Base-by-base conservation (phyloP, 2,329 filamentous ascomycete species). In the Onygenales sp. region DNA sequence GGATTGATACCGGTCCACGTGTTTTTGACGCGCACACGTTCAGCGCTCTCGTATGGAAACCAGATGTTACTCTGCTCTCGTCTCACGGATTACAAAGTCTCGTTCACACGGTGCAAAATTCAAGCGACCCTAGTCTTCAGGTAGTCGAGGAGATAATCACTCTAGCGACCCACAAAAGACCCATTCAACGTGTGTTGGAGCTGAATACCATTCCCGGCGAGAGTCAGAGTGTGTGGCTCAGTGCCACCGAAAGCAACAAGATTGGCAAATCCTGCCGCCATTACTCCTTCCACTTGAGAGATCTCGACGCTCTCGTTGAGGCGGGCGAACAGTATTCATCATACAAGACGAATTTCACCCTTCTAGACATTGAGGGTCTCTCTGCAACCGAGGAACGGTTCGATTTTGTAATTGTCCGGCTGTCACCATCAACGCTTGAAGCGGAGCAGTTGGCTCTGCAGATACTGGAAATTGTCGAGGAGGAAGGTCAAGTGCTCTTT, bases 401-500 rank as follows among this genome's bases (percentile, higher is more conserved):
- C 13, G 36, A 39, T n/a, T 39, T 39, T 3, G 36, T 39, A n/a
- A 39, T 39, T n/a, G 13, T 39, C 13, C 36, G 36, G 9, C 1
- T 39, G 36, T 39, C 36, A 39, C 36, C 36, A 3, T 10, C 36
- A n/a, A n/a, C 36, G 3, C 36, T 39, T 39, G 36, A n/a, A n/a
- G 36, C 13, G 36, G 36, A 39, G 13, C 9, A 39, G 13, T 39
- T 39, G 36, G 9, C 36, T 39, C 9, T 39, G 36, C 36, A 39
- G 36, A n/a, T 39, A 9, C 36, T 9, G 36, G 36, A 39, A 1
- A 7, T 39, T 39, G 13, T 39, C 13, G 36, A 39, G 13, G 36
- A 39, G 9, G n/a, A 14, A 37, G 39, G 52, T 14, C 34, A 39
- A 52, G 44, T 56, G 9, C 48, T 56, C 44, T 39, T 39, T 1